Percentiles rank a stretch among this genome's conserved stretches.
These are phyloP conservation scores for Auriscalpium microsporum DNA, from an alignment of 768 basidiomycete species.

Conservation along the genomic window DNA sequence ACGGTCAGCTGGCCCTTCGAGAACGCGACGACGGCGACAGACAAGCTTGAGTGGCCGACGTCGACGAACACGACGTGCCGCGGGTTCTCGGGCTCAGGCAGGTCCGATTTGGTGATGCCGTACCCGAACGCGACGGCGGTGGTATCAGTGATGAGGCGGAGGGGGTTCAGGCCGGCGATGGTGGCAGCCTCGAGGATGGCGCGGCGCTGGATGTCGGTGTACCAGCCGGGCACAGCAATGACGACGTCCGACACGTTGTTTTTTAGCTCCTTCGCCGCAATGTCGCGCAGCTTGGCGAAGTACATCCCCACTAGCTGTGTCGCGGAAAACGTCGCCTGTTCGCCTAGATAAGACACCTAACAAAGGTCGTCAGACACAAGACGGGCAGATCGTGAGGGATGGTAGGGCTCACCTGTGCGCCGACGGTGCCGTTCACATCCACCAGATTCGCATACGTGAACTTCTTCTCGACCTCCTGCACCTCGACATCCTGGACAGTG, in stretches of 20 bases:
- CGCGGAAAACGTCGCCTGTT: conserved; percentile 68
- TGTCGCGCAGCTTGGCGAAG: conserved; percentile 86
- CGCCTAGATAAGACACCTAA: conserved; percentile 86
- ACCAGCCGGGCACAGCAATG: conserved; percentile 96
- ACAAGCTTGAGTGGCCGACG: conserved; percentile 87
- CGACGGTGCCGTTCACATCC: conserved; percentile 77
- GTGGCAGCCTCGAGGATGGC: conserved; percentile 83
- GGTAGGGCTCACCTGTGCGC: conserved; percentile 61
- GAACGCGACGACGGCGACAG: conserved; percentile 84
- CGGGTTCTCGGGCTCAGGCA: conserved; percentile 76
- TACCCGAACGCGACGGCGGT: conserved; percentile 95
- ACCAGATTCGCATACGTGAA: conserved; percentile 83
- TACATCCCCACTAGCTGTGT: conserved; percentile 92
- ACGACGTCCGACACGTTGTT: conserved; percentile 83
- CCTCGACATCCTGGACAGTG: conserved; percentile 69
- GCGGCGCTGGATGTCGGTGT: conserved; percentile 86
- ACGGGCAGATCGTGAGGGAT: conserved; percentile 2
- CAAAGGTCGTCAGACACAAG: conserved; percentile 9
- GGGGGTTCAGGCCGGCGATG: conserved; percentile 83
- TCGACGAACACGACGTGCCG: conserved; percentile 92
- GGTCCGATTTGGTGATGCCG: conserved; percentile 97
- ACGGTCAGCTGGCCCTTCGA: conserved; percentile 87
- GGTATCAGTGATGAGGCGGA: conserved; percentile 95
- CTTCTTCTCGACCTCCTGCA: conserved; percentile 79
- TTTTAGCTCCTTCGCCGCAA: conserved; percentile 77